Evolutionary conservation across 176 grass and related monocot genomes (phyloP).

Genomic region (Phoenix roebelenii): DNA sequence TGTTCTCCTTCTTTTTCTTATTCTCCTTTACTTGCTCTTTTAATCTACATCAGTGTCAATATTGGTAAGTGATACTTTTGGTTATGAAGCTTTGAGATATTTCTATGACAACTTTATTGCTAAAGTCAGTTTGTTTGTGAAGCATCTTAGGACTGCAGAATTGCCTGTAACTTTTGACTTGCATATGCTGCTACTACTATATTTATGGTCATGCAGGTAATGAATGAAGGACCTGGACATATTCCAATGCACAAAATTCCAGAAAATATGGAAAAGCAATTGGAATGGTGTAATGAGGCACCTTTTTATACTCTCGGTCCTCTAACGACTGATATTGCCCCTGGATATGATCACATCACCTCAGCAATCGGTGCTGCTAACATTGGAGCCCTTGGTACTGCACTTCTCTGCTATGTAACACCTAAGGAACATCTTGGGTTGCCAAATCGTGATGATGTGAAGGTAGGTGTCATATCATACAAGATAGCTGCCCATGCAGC

Average conservation of each 20-base stretch:
- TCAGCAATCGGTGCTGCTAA: slow-evolving; percentile 97
- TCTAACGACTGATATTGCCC: slow-evolving; percentile 92
- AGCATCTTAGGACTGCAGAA: too few relatives aligned
- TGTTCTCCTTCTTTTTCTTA: too few relatives aligned
- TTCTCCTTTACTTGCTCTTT: too few relatives aligned
- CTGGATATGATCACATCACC: slow-evolving; percentile 98
- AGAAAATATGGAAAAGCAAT: slow-evolving; percentile 94
- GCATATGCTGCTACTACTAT: background rate
- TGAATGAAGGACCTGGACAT: slow-evolving; percentile 97
- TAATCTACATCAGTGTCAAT: too few relatives aligned
- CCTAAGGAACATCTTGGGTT: slow-evolving; percentile 98
- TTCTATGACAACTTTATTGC: too few relatives aligned
- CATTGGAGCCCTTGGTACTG: slow-evolving; percentile 87
- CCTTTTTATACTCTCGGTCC: slow-evolving; percentile 97
- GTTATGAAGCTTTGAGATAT: too few relatives aligned
- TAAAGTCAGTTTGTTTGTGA: too few relatives aligned
- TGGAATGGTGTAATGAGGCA: slow-evolving; percentile 97
- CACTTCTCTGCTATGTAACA: slow-evolving; percentile 97
- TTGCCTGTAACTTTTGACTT: too few relatives aligned
- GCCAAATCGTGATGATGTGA: slow-evolving; percentile 95
- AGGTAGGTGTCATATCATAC: slow-evolving; percentile 84
- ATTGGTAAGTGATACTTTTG: too few relatives aligned
- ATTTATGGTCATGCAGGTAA: slow-evolving; percentile 45
- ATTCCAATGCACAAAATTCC: slow-evolving; percentile 98
- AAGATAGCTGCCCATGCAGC: slow-evolving; percentile 96